Evolutionary conservation across 768 basidiomycete genomes (phyloP), one percentile per base, ranked within the genome.

Genomic region (Tulasnella calospora): DNA sequence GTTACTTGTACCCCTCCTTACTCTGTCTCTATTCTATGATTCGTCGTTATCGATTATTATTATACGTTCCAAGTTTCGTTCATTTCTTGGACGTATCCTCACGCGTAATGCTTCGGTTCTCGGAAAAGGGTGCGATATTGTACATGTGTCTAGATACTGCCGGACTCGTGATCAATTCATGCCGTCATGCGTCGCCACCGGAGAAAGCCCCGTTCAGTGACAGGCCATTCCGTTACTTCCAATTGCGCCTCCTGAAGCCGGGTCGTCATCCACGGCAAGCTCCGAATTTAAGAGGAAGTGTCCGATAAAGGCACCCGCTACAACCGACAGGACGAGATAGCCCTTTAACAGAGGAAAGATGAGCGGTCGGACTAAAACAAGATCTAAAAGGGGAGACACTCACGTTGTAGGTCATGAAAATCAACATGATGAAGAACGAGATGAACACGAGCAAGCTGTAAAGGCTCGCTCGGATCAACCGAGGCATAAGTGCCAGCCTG

Each of bases 391-490:
- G 41, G 44, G 19, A 51, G 19, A 40, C 33, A 86, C 93, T 82
- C 79, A 95, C 94, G 81, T 98, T 98, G 85, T 96, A 98, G 6
- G 95, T 97, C 95, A 98, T 97, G 85, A 95, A 96, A 55, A 97
- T 91, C 78, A 98, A 86, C 95, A 98, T 98, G 83, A 95, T 89
- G 89, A 94, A 94, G 87, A 92, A 93, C 46, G 93, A 93, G 79
- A 95, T 84, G 83, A 92, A 91, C 30, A 95, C 90, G 3, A 89
- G 89, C 5, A 87, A 84, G n/a, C 91, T 94, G 81, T 96, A 97
- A 47, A 94, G 83, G 1, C 83, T 81, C 8, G 94, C 92, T 35
- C 94, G 88, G 67, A 91, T 81, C 19, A 81, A 27, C 33, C 82
- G 78, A 9, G 67, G 61, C 12, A n/a, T 36, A 38, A 51, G 44